Evolutionary conservation across 2,329 filamentous ascomycete genomes (phyloP).

Genomic region (Penicillium sp.): DNA sequence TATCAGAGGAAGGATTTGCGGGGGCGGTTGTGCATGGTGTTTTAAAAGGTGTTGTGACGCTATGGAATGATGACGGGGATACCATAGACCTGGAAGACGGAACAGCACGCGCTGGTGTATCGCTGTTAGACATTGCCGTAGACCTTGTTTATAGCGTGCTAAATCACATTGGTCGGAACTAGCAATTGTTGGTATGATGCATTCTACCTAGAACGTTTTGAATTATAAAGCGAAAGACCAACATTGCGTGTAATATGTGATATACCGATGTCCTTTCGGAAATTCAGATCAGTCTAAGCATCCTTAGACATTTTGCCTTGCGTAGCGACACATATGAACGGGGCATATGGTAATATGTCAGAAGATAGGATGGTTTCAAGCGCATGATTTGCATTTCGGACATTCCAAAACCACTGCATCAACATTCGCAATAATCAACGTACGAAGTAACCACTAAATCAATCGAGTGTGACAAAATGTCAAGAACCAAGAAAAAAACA

Average conservation of each 20-base stretch:
- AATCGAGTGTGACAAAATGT: neutral
- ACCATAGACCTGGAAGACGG: no score
- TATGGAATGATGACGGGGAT: neutral
- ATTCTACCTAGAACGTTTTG: no score
- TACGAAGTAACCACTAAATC: neutral
- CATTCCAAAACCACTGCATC: neutral
- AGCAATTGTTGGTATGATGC: no score
- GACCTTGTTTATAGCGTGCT: no score
- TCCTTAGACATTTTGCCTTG: neutral
- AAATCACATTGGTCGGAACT: no score
- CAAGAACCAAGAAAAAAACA: conserved; percentile 6
- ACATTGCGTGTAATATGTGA: no score
- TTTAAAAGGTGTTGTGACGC: neutral
- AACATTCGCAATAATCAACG: neutral
- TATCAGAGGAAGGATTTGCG: neutral
- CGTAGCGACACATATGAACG: neutral
- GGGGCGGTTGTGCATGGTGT: no score
- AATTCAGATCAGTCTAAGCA: no score
- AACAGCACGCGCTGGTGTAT: no score
- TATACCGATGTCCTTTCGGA: no score
- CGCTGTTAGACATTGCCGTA: no score
- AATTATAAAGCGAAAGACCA: no score
- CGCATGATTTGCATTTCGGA: neutral
- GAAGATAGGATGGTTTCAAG: neutral
- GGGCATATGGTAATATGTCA: neutral